Conservation (phyloP, 805 yeast genomes). For the Starmerella roubikii region DNA sequence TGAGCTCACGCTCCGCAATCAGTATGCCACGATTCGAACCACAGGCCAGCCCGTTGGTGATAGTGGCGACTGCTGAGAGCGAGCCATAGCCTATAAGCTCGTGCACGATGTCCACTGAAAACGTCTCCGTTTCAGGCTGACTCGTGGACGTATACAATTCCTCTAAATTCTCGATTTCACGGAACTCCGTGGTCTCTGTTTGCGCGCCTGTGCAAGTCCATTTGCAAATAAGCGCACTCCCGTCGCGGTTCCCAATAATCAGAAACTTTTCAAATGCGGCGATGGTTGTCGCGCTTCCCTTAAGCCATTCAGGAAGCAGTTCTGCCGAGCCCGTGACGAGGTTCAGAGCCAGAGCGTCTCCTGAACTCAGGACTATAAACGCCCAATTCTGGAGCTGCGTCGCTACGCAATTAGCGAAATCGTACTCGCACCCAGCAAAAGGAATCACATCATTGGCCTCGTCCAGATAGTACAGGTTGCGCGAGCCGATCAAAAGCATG, state of each 20-base stretch:
- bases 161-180: neutral
- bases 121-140: neutral
- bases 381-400: conserved; percentile 1
- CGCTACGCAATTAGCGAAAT: conserved; percentile 1
- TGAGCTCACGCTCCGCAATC: conserved; percentile 10
- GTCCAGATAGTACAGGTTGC: neutral
- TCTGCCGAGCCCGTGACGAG: neutral
- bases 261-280: neutral
- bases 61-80: conserved; percentile 6
- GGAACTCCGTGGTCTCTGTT: neutral
- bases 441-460: neutral
- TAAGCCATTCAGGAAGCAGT: neutral
- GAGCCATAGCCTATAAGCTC: conserved; percentile 5
- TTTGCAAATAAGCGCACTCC: neutral
- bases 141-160: neutral
- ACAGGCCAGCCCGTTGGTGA: conserved; percentile 13
- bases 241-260: neutral
- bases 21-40: conserved; percentile 7
- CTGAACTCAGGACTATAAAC: neutral
- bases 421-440: neutral
- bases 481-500: conserved; percentile 3
- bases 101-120: neutral
- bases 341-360: neutral
- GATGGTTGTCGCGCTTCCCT: neutral
- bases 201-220: neutral